These are phyloP conservation scores for Waltergamsia citrina DNA, from an alignment of 2,329 filamentous ascomycete species.

Conservation along the genomic window DNA sequence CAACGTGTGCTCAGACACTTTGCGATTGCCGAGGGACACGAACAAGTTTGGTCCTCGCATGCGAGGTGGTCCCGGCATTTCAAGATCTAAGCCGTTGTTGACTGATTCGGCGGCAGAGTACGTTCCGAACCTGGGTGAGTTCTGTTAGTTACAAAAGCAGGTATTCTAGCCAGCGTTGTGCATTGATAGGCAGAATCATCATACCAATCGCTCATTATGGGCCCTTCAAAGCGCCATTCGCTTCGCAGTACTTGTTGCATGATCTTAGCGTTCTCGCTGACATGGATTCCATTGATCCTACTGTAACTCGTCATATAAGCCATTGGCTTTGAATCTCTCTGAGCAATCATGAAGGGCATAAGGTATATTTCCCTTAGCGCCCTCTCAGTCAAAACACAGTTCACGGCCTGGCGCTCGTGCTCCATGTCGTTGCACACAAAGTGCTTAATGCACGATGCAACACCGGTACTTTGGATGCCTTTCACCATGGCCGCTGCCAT, in stretches of 20 bases:
- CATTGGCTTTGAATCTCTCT: constrained; percentile 28
- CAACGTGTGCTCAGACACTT: constrained; percentile 12
- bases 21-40: constrained; percentile 10
- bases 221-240: constrained; percentile 33
- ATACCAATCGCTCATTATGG: constrained; percentile 37
- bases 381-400: constrained; percentile 16
- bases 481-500: constrained; percentile 31
- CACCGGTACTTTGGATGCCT: constrained; percentile 30
- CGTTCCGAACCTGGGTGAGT: constrained; percentile 14
- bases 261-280: constrained; percentile 26
- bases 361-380: constrained; percentile 29
- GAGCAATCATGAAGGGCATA: constrained; percentile 32
- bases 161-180: not conserved
- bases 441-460: constrained; percentile 35
- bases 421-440: constrained; percentile 33
- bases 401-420: constrained; percentile 16
- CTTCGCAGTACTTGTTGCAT: constrained; percentile 6
- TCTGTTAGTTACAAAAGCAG: not conserved
- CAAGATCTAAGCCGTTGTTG: constrained; percentile 18
- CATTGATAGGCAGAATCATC: not conserved
- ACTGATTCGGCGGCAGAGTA: constrained; percentile 22
- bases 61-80: constrained; percentile 24
- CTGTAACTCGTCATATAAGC: constrained; percentile 38
- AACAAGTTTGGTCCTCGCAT: constrained; percentile 12
- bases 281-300: constrained; percentile 33